Evolutionary conservation across 140 eudicot genomes (phyloP).

Genomic region (Erigeron philadelphicus): DNA sequence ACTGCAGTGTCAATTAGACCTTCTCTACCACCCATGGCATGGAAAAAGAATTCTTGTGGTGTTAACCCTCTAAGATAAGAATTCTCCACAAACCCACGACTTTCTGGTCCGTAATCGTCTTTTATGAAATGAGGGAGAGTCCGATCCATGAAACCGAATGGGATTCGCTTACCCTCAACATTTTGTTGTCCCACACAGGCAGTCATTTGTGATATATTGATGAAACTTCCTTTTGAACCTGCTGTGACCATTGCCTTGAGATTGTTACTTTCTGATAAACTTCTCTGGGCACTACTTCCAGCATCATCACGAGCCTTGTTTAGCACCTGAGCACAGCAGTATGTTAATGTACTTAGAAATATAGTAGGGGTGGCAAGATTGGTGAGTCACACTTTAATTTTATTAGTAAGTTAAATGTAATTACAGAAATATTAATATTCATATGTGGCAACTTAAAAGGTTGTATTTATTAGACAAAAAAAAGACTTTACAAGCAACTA

Average conservation of each 20-base stretch:
- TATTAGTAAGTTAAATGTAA: too few species aligned
- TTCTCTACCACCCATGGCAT: constrained; percentile 99
- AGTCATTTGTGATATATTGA: constrained; percentile 96
- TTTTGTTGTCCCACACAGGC: constrained; percentile 99
- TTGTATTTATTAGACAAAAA: background rate
- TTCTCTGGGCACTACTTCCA: constrained; percentile 92
- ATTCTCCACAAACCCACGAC: constrained; percentile 99
- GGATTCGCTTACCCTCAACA: constrained; percentile 95
- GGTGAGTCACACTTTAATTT: background rate
- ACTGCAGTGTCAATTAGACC: constrained; percentile 98
- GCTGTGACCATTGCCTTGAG: constrained; percentile 99
- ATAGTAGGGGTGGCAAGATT: background rate
- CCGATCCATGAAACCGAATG: constrained; percentile 76
- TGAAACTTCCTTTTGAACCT: constrained; percentile 96
- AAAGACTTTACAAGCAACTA: background rate
- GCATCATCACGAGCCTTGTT: constrained; percentile 99
- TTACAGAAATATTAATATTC: background rate
- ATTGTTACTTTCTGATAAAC: constrained; percentile 93
- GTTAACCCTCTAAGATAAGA: constrained; percentile 89
- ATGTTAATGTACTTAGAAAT: constrained; percentile 16
- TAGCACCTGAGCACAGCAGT: constrained; percentile 53
- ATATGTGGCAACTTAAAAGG: background rate
- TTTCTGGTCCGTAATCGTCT: constrained; percentile 92
- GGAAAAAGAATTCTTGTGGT: constrained; percentile 96
- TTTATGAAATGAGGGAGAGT: constrained; percentile 96